A percentile compares a stretch with the other conserved stretches of the same genome.
Evolutionary conservation across 495 filamentous ascomycete genomes (phyloP).

Genomic region (Tuber melanosporum): DNA sequence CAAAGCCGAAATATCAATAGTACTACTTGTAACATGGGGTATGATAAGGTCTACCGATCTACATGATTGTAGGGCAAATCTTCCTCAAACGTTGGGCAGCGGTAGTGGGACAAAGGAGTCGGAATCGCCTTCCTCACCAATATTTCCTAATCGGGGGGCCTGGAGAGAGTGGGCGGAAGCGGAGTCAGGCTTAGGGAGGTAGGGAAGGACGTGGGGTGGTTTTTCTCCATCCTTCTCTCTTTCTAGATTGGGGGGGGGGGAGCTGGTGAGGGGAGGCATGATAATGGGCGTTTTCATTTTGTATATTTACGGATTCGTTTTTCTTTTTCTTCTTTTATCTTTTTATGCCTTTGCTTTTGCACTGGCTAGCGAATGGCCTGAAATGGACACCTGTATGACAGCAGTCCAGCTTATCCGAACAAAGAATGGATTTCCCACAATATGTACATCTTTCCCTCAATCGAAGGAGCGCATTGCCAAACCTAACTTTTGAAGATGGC

Average conservation of each 20-base stretch:
- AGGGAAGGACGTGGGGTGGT: constrained; percentile 8
- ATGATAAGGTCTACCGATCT: constrained; percentile 16
- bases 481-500: too few relatives aligned
- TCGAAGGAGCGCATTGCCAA: too few relatives aligned
- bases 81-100: constrained; percentile 4
- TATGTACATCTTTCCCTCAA: too few relatives aligned
- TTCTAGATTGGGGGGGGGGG: background rate
- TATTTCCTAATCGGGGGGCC: constrained; percentile 4
- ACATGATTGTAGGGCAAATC: constrained; percentile 27
- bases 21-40: background rate
- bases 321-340: background rate
- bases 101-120: background rate
- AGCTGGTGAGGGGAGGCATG: too few relatives aligned
- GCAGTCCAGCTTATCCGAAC: background rate
- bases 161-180: background rate
- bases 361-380: too few relatives aligned
- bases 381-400: too few relatives aligned
- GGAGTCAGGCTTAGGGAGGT: background rate
- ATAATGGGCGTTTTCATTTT: too few relatives aligned
- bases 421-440: background rate
- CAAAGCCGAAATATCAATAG: background rate
- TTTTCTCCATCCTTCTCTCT: background rate
- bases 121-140: background rate
- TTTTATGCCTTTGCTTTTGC: background rate
- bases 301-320: too few relatives aligned